A percentile compares a stretch with the other conserved stretches of the same genome.
Conservation (phyloP, 2,329 filamentous ascomycete species). For the Phialocephala subalpina region DNA sequence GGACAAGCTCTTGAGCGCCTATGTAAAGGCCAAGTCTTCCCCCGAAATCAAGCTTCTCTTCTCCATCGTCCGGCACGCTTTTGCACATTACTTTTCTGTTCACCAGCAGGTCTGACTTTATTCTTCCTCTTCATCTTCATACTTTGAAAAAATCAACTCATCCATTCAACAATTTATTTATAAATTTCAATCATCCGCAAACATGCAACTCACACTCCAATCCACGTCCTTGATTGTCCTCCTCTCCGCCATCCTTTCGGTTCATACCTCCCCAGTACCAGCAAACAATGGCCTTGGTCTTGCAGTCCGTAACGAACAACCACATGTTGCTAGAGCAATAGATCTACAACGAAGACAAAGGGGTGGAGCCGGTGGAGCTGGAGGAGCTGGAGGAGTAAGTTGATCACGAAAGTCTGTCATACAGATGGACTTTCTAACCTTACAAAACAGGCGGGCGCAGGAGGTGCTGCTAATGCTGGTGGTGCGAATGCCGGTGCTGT, state of each 20-base stretch:
- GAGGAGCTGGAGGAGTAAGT: not conserved
- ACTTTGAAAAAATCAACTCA: not conserved
- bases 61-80: constrained; percentile 20
- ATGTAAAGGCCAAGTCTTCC: not conserved
- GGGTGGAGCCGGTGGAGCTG: not conserved
- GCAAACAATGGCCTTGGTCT: not conserved
- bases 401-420: too few species aligned
- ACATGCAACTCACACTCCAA: constrained; percentile 18
- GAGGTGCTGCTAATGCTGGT: not conserved
- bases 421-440: not conserved
- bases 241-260: constrained; percentile 16
- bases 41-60: not conserved
- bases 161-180: not conserved
- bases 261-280: constrained; percentile 13
- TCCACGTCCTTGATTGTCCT: constrained; percentile 15
- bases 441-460: not conserved
- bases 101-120: constrained; percentile 16
- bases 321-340: not conserved
- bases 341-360: not conserved
- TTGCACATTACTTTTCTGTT: not conserved
- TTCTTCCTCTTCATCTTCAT: not conserved
- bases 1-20: not conserved
- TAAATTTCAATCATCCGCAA: not conserved
- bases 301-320: not conserved
- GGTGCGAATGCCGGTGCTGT: not conserved